Evolutionary conservation across 192 early-diverging fungal genomes (phyloP).

Genomic region (Backusella parvicylindrica): DNA sequence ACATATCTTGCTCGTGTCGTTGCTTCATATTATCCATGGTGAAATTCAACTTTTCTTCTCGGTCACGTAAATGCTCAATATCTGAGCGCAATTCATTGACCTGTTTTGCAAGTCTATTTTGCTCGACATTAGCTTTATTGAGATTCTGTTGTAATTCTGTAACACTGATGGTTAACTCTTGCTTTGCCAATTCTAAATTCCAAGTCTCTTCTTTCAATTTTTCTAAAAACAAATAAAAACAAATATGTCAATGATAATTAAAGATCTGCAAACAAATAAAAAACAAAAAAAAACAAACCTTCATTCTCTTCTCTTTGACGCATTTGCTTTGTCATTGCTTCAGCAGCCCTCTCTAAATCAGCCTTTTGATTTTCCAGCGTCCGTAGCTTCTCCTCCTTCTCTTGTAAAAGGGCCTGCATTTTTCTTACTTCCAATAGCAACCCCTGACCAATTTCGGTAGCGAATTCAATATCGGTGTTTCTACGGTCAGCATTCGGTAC

Average conservation of each 20-base stretch:
- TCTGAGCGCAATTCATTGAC: conserved; percentile 50
- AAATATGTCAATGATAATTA: background rate
- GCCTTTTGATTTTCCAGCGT: conserved; percentile 44
- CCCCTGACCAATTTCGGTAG: conserved; percentile 45
- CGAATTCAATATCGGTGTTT: conserved; percentile 46
- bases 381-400: conserved; percentile 39
- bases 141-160: conserved; percentile 44
- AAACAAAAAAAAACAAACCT: conserved; percentile 37
- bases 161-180: conserved; percentile 43
- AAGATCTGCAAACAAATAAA: background rate
- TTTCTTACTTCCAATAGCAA: conserved; percentile 41
- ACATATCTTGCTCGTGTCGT: conserved; percentile 64
- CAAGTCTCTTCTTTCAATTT: conserved; percentile 51
- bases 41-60: conserved; percentile 46
- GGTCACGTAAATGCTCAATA: conserved; percentile 54
- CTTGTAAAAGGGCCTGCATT: conserved; percentile 40
- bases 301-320: conserved; percentile 52
- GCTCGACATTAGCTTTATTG: conserved; percentile 46
- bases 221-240: conserved; percentile 28
- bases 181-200: conserved; percentile 50
- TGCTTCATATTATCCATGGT: conserved; percentile 46
- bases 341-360: conserved; percentile 48
- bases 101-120: conserved; percentile 51
- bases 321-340: conserved; percentile 45
- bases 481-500: conserved; percentile 31